These are phyloP conservation scores for Lactarius indigo DNA, from an alignment of 768 basidiomycete species.

Conservation along the genomic window DNA sequence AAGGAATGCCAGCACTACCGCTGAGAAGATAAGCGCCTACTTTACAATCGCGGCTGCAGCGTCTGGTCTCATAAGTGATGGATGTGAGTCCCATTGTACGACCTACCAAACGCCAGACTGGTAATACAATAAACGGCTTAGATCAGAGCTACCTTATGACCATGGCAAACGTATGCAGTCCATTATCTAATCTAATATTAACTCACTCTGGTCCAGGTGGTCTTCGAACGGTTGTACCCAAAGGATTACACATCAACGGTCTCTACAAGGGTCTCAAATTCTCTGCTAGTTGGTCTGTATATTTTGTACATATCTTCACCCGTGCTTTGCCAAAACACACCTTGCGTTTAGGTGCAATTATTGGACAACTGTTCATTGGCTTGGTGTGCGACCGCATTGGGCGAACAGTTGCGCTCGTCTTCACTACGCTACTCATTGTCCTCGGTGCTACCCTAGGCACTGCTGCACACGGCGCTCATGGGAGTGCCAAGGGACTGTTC, in stretches of 20 bases:
- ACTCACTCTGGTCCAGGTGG: slow-evolving; percentile 41
- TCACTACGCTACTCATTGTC: slow-evolving; percentile 65
- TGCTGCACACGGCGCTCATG: slow-evolving; percentile 58
- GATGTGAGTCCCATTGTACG: slow-evolving; percentile 38
- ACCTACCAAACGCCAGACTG: slow-evolving; percentile 7
- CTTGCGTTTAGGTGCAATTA: slow-evolving; percentile 46
- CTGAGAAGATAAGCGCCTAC: slow-evolving; percentile 50
- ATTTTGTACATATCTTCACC: slow-evolving; percentile 3
- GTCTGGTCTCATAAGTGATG: slow-evolving; percentile 63
- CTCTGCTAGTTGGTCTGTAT: slow-evolving; percentile 60
- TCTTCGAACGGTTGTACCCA: slow-evolving; percentile 62
- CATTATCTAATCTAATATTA: slow-evolving; percentile 10
- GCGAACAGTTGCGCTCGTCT: slow-evolving; percentile 65
- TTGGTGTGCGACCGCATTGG: slow-evolving; percentile 69
- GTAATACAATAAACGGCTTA: slow-evolving; percentile 26
- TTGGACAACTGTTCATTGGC: slow-evolving; percentile 63
- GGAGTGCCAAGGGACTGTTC: slow-evolving; percentile 55
- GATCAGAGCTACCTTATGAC: slow-evolving; percentile 72
- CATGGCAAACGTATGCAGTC: slow-evolving; percentile 50
- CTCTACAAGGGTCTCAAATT: slow-evolving; percentile 67
- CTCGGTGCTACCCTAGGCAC: slow-evolving; percentile 65
- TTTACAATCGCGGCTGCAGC: slow-evolving; percentile 66
- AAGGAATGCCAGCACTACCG: slow-evolving; percentile 1
- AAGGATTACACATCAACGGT: slow-evolving; percentile 55
- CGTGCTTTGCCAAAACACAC: slow-evolving; percentile 5